These are phyloP conservation scores for Cutaneotrichosporon arboriforme DNA, from an alignment of 1,284 basidiomycete genomes.

Conservation along the genomic window DNA sequence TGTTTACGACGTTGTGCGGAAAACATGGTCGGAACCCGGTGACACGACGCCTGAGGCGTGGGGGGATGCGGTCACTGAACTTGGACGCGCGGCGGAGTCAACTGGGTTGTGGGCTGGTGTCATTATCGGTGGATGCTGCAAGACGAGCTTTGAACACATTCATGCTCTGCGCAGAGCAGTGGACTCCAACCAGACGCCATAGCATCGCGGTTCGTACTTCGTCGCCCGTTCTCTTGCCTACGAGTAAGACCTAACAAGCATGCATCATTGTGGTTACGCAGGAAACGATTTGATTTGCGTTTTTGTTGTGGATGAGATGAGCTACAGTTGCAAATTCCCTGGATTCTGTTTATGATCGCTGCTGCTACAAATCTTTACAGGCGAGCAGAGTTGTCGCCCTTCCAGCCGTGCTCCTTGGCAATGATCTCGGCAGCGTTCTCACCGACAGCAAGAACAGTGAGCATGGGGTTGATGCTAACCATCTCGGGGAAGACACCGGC, in stretches of 20 bases:
- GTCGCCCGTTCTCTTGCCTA: too few relatives aligned
- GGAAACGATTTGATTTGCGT: too few relatives aligned
- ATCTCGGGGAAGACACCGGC: conserved; percentile 21
- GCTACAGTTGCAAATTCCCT: too few relatives aligned
- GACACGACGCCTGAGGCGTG: conserved; percentile 43
- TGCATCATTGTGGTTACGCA: too few relatives aligned
- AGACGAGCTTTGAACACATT: conserved; percentile 58
- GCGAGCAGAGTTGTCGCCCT: conserved; percentile 14
- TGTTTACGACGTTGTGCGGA: conserved; percentile 53
- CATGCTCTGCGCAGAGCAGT: conserved; percentile 25
- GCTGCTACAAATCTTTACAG: conserved; percentile 4
- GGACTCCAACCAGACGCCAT: too few relatives aligned
- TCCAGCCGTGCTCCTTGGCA: conserved; percentile 13
- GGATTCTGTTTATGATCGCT: too few relatives aligned
- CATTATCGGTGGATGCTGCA: conserved; percentile 69
- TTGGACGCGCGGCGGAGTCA: conserved; percentile 31
- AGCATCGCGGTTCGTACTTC: too few relatives aligned
- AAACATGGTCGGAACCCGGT: conserved; percentile 50
- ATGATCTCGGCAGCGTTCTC: conserved; percentile 18
- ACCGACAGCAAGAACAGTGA: conserved; percentile 17
- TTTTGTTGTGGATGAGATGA: too few relatives aligned
- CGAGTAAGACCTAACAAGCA: too few relatives aligned
- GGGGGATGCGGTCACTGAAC: conserved; percentile 49
- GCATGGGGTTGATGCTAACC: conserved; percentile 20
- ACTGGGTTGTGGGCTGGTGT: conserved; percentile 54